Evolutionary conservation across 2,329 filamentous ascomycete species (phyloP), one percentile per base, ranked within the genome.

Genomic region (Paradendryphiella salina): DNA sequence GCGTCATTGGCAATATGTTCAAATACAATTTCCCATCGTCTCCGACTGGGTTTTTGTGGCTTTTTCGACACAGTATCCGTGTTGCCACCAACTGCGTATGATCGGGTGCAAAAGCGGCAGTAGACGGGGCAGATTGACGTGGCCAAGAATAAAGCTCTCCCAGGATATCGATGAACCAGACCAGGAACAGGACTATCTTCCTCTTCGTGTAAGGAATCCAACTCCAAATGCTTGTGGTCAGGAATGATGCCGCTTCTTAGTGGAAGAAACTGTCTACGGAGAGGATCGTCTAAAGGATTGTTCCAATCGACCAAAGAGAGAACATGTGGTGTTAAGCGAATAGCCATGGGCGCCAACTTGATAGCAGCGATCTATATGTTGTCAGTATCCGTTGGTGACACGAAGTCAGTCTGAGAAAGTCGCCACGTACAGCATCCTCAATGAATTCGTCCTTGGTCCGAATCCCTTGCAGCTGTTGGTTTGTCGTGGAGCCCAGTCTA

Each of bases 111-210:
- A 61, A 79, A 86, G 42, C 77, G 75, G 69, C 84, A 86, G 64
- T 85, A 85, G 0, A 84, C 81, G 0, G 83, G 83, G 59, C 84
- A 87, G 13, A 83, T 79, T 2, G 80, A 82, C 0, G 78, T 80
- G 10, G 82, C 83, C 48, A 86, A 71, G 46, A 87, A 85, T 5
- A 87, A 67, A 2, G 80, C 83, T 66, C 84, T 85, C 52, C 85
- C 82, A 0, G 79, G 79, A 63, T 87, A 87, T n/a, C 84, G 77
- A 64, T 86, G 83, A 2, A 86, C 82, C 2, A 86, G 67, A 0
- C 82, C 82, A 13, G 76, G 72, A 2, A 85, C 81, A 0, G 81
- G 80, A 5, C 78, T 81, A 57, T 86, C 82, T 3, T 72, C 70
- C 21, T 73, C 72, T 71, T 87, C 84, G 36, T 82, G 74, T n/a